Conservation (phyloP, 176 grass and related monocot species). For the Triticum monococcum region DNA sequence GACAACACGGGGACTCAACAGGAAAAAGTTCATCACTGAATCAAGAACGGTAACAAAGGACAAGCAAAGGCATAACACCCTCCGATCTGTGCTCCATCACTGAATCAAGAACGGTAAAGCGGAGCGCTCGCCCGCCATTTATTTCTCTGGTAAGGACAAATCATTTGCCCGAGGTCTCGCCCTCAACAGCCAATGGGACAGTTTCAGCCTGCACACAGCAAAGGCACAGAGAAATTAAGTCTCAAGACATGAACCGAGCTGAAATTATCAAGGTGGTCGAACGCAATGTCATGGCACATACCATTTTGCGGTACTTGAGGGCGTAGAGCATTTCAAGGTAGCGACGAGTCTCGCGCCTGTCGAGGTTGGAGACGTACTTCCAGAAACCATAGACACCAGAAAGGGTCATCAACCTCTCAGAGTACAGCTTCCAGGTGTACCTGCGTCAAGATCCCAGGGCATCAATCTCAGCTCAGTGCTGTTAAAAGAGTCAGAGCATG, state of each 20-base stretch:
- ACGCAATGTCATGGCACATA: not conserved
- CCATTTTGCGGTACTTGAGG: conserved; percentile 76
- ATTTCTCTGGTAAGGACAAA: conserved; percentile 16
- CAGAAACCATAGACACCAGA: conserved; percentile 78
- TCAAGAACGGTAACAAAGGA: not conserved
- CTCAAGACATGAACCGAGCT: not conserved
- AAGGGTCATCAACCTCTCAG: conserved; percentile 80
- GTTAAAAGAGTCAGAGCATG: not conserved
- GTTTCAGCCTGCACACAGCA: conserved; percentile 48
- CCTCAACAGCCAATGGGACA: conserved; percentile 69
- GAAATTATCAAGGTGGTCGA: not conserved
- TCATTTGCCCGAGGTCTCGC: conserved; percentile 43
- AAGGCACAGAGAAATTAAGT: not conserved
- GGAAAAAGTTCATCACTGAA: not conserved
- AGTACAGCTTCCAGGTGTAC: conserved; percentile 80
- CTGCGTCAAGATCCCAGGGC: conserved; percentile 27
- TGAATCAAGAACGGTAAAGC: conserved; percentile 3
- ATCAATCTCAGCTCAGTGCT: not conserved
- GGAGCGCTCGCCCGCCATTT: not conserved
- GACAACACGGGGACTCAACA: not conserved
- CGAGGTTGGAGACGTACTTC: conserved; percentile 80
- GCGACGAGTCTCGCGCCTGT: conserved; percentile 69
- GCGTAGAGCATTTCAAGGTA: conserved; percentile 88
- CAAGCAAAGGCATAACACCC: not conserved
- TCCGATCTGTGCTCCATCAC: conserved; percentile 9